Conservation (phyloP, 306 rosid species). For the Astragalus membranaceus region DNA sequence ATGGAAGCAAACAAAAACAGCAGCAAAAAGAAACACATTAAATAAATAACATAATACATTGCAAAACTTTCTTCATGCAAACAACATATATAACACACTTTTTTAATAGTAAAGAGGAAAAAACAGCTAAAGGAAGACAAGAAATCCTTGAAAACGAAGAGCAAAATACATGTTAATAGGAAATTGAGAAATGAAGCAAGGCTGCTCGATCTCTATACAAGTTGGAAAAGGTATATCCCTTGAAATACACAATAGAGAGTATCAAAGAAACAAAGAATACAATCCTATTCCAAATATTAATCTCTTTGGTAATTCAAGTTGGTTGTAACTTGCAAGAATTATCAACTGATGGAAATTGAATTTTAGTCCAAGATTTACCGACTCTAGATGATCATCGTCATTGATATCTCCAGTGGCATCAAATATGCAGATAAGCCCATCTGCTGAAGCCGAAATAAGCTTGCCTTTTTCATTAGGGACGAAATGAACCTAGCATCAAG, state of each 20-base stretch:
- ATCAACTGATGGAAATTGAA: neutral
- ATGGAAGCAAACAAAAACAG: neutral
- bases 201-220: neutral
- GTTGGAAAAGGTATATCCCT: neutral
- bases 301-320: neutral
- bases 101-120: neutral
- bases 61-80: neutral
- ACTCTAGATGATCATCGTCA: constrained; percentile 83
- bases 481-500: constrained; percentile 69
- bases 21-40: neutral
- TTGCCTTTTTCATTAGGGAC: constrained; percentile 62
- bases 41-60: neutral
- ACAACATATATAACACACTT: neutral
- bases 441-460: constrained; percentile 88
- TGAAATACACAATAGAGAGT: neutral
- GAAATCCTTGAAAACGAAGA: neutral
- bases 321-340: constrained; percentile 23
- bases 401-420: constrained; percentile 70
- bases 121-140: neutral
- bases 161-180: neutral
- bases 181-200: neutral
- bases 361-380: constrained; percentile 39
- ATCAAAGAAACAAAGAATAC: constrained; percentile 7
- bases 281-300: neutral
- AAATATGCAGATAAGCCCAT: constrained; percentile 90